phyloP scores from a whole-genome alignment of 768 basidiomycete genomes.

The Hypsizygus marmoreus region DNA sequence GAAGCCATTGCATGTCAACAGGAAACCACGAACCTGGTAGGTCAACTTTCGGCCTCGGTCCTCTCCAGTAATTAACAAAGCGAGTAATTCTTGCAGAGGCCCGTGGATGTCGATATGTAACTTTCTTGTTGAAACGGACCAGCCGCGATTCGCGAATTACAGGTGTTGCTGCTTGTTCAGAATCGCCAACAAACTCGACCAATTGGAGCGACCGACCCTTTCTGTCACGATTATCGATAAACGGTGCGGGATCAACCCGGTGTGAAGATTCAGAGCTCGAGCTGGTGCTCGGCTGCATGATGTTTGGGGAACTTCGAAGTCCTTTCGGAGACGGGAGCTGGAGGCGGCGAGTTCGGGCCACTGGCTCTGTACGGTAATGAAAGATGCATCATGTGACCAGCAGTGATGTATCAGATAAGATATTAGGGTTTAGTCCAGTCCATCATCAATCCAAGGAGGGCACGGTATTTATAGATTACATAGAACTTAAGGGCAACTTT shows the following conservation, averaged over 20 bases:
- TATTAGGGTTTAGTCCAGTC: too few species aligned
- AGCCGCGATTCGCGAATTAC: slow-evolving; percentile 18
- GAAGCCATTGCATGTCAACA: background rate
- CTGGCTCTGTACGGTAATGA: too few species aligned
- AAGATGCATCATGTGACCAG: too few species aligned
- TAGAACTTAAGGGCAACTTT: too few species aligned
- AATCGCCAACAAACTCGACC: slow-evolving; percentile 13
- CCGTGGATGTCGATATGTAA: slow-evolving; percentile 22
- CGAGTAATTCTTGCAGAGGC: slow-evolving; percentile 18
- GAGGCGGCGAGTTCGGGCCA: too few species aligned
- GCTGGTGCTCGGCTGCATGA: slow-evolving; percentile 12
- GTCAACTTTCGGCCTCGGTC: slow-evolving; percentile 61
- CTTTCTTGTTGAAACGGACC: slow-evolving; percentile 14
- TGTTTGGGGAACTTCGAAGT: slow-evolving; percentile 5
- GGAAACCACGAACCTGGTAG: slow-evolving; percentile 42
- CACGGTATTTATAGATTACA: too few species aligned
- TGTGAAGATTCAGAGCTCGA: slow-evolving; percentile 15
- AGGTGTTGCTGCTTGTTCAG: slow-evolving; percentile 16
- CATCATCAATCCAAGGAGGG: too few species aligned
- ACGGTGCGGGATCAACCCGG: background rate
- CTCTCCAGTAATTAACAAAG: slow-evolving; percentile 45
- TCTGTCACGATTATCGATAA: slow-evolving; percentile 3
- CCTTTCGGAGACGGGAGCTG: background rate
- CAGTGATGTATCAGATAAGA: too few species aligned
- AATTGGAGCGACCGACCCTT: too few species aligned